phyloP scores from a whole-genome alignment of 2,329 filamentous ascomycete species.

The Arthrobotrys sinensis region DNA sequence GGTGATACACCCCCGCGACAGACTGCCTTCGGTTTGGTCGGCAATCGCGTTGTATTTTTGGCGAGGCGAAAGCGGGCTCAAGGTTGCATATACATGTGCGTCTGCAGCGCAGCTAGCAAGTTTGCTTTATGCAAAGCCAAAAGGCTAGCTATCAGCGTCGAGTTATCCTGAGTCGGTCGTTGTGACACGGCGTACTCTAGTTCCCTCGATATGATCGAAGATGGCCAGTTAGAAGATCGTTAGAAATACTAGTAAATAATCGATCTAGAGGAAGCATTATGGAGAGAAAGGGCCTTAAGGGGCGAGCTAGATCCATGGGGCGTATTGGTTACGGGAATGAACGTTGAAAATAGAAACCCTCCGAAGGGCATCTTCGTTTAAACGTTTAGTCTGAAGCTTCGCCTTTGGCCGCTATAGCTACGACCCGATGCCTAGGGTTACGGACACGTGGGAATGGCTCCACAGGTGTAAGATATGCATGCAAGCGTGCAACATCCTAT shows the following conservation, averaged over 20 bases:
- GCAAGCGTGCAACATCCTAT: constrained; percentile 26
- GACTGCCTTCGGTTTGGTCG: not conserved
- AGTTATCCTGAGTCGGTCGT: not conserved
- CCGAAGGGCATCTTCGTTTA: not conserved
- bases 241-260: not conserved
- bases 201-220: not conserved
- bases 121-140: constrained; percentile 21
- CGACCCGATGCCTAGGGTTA: not conserved
- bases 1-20: constrained; percentile 15
- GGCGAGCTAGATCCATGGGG: not conserved
- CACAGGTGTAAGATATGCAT: constrained; percentile 5
- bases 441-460: not conserved
- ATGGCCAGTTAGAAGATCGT: not conserved
- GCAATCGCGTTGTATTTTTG: constrained; percentile 28
- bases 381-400: not conserved
- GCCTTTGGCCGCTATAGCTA: constrained; percentile 3
- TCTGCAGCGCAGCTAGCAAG: constrained; percentile 26
- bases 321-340: not conserved
- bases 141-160: constrained; percentile 2
- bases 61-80: constrained; percentile 9
- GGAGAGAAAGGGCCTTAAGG: no score
- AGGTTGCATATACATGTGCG: constrained; percentile 3
- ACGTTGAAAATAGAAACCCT: not conserved
- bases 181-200: not conserved
- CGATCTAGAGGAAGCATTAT: not conserved